A percentile compares a stretch with the other conserved stretches of the same genome.
phyloP scores from a whole-genome alignment of 192 early-diverging fungal genomes.

The Mortierella alpina region DNA sequence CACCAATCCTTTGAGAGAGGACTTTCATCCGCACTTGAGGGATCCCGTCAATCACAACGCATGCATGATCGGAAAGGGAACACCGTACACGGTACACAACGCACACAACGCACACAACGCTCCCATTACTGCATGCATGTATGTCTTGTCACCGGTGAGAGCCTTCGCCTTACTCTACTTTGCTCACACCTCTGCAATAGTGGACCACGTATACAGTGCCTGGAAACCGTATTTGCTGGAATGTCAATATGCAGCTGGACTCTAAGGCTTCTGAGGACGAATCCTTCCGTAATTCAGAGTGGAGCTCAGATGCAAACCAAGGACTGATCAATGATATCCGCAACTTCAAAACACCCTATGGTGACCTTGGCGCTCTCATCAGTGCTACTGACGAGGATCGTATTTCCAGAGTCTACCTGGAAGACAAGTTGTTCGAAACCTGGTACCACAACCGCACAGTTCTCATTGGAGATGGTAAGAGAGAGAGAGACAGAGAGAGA shows the following conservation, averaged over 20 bases:
- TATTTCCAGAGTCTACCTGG: constrained; percentile 16
- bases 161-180: no score
- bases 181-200: not conserved
- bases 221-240: constrained; percentile 9
- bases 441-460: constrained; percentile 11
- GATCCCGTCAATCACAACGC: not conserved
- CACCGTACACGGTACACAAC: no score
- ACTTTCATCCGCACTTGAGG: not conserved
- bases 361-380: constrained; percentile 2
- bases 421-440: constrained; percentile 18
- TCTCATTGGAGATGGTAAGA: constrained; percentile 22
- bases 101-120: no score
- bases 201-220: constrained; percentile 9
- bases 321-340: constrained; percentile 6
- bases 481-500: not conserved
- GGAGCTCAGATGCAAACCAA: not conserved
- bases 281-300: constrained; percentile 1
- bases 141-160: no score
- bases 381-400: not conserved
- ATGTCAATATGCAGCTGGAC: constrained; percentile 7
- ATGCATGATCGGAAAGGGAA: not conserved
- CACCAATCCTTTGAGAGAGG: not conserved
- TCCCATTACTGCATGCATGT: no score
- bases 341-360: constrained; percentile 10
- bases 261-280: not conserved